Evolutionary conservation across 2,329 filamentous ascomycete genomes (phyloP), one percentile per base, ranked within the genome.

Genomic region (Fusarium austroafricanum): DNA sequence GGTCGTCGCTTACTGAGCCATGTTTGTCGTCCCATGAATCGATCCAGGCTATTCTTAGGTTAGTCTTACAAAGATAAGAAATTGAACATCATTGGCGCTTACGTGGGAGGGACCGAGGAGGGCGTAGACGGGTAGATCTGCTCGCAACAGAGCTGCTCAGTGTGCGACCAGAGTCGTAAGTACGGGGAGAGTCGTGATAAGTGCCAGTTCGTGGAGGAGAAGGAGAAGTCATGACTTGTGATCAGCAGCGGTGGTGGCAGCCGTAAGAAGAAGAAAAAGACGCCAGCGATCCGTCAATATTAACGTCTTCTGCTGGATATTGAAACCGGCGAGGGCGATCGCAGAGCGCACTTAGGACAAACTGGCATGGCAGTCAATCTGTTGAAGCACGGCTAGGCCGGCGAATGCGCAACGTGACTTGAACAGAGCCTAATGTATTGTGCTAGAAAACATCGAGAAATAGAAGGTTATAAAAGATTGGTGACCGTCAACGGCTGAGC

Each of bases 21-120:
- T 81, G 77, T 45, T 77, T 73, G 31, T 76, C 76, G 66, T 84
- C 79, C 72, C 83, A 84, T 12, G 83, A 83, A 61, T 81, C 79
- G 60, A 85, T 83, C 83, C 83, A 85, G 37, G 83, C 83, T 59
- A 50, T 51, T 45, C 18, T 18, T 37, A 26, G 31, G 51, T 71
- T 68, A 64, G 53, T 29, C 15, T 37, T 29, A 6, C 23, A 15
- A 42, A 67, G 49, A 18, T 44, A 18, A 51, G 20, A 46, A 29
- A 55, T 52, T 26, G 15, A 38, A 12, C 5, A 17, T 15, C 15
- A 44, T 37, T 23, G 17, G 40, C 46, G 52, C 72, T 69, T 70
- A 74, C 72, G 72, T 50, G 72, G 72, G 26, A 74, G 65, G 8
- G 72, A 74, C n/a, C 72, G 51, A 28, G 72, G 72, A 46, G 72